Percentiles rank a stretch among this genome's conserved stretches.
Conservation (phyloP, 495 filamentous ascomycete genomes). For the Penicillium turbatum region DNA sequence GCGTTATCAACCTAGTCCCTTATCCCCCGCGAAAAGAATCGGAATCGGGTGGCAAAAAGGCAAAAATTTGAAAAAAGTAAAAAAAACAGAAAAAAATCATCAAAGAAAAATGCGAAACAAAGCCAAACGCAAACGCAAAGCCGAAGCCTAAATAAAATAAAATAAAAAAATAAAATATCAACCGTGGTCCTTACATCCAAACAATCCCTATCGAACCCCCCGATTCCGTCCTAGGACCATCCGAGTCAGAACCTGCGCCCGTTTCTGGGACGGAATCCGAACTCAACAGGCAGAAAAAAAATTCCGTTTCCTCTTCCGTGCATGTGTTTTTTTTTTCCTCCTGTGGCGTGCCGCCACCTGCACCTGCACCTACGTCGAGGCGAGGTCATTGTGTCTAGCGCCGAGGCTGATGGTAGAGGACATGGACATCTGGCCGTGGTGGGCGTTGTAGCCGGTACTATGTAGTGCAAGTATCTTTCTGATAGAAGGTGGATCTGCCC, state of each 20-base stretch:
- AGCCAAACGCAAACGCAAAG: background rate
- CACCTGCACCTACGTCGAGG: background rate
- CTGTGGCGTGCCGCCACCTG: constrained; percentile 1
- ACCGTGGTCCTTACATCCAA: too few species aligned
- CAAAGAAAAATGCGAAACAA: background rate
- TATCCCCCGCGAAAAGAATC: constrained; percentile 25
- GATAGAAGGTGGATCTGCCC: background rate
- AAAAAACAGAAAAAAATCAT: background rate
- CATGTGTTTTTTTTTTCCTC: background rate
- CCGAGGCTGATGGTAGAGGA: too few species aligned
- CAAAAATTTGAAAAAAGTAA: constrained; percentile 1
- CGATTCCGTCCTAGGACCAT: too few species aligned
- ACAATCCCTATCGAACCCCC: too few species aligned
- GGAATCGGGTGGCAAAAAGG: constrained; percentile 15
- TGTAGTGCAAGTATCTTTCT: too few species aligned
- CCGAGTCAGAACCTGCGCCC: too few species aligned
- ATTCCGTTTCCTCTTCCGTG: background rate
- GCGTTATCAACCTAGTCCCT: constrained; percentile 2
- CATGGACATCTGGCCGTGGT: too few species aligned
- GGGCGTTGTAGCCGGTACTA: too few species aligned
- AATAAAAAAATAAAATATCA: too few species aligned
- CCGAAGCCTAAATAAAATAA: background rate
- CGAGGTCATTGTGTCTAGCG: background rate
- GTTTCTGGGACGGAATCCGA: too few species aligned
- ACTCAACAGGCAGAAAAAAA: too few species aligned